Evolutionary conservation across 2,329 filamentous ascomycete species (phyloP), one percentile per base, ranked within the genome.

Genomic region (Akanthomyces lecanii): DNA sequence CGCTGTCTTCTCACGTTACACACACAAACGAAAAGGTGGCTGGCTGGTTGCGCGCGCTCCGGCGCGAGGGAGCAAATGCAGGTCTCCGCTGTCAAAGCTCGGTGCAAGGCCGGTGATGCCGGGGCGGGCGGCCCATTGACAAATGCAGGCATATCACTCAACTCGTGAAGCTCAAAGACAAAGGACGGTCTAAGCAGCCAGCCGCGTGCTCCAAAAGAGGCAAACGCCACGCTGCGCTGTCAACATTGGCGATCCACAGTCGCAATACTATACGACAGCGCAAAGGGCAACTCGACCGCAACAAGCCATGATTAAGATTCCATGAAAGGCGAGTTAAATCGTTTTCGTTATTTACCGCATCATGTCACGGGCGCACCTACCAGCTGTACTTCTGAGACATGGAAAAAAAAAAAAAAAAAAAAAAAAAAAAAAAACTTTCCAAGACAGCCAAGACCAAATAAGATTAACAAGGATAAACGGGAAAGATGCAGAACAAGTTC

Each of bases 211-310:
- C 54, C 36, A 36, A 47, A 47, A 47, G 42, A 57, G 42, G 42
- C 54, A 57, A 57, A 47, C 42, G 54, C 54, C 54, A 57, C 54
- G 12, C 25, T 57, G 42, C 54, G 54, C 33, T 59, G 56, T 50
- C 56, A 50, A 59, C 23, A 18, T 25, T n/a, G 21, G 12, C 25
- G 53, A 50, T 50, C 56, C 44, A 50, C 56, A 33, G 12, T 38
- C 21, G n/a, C 11, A 25, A 47, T 18, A 10, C 18, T 21, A 21
- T 1, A 57, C 23, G 33, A 23, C 38, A 54, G 21, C 33, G 6
- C 12, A 8, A 12, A 5, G 44, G 21, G 25, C 23, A 21, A 56
- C 38, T 45, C 42, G 54, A 12, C 36, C 8, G n/a, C 52, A 42
- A 42, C 21, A 21, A 21, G 21, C 21, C 21, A 21, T 21, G 21